Evolutionary conservation across 2,329 filamentous ascomycete genomes (phyloP), one percentile per base, ranked within the genome.

Genomic region (Botrytis pseudocinerea): DNA sequence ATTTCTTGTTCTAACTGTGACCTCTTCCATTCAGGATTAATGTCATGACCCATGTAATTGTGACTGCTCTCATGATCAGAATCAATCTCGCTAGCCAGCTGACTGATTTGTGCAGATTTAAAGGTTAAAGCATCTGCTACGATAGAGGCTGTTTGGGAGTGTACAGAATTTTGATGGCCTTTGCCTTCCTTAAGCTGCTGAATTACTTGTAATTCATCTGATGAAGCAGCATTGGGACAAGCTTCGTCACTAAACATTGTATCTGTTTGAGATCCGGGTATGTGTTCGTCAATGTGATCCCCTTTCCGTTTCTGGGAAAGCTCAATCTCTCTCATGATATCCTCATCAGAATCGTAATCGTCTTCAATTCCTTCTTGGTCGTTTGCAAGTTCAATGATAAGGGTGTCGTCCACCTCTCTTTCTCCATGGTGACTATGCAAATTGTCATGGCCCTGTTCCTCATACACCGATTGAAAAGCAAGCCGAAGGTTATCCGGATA

Each of bases 401-500:
- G 86, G 44, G 84, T 83, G 77, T 93, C 91, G 76, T 95, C 91
- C 8, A 94, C 89, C 35, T 90, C 84, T 61, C 73, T 74, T 32
- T 74, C 74, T 35, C 74, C 76, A 4, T 71, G 32, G 18, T 74
- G 71, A 69, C 77, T 62, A 42, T 74, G 25, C 35, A 61, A 48
- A 40, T n/a, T 20, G 35, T 76, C 72, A 68, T 77, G 72, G 35
- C 68, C 51, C 38, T 69, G 66, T 20, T 35, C 62, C 28, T 54
- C 73, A 44, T 60, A 70, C n/a, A 72, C 71, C 16, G 79, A 72
- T 0, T 85, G 85, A 7, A 89, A 80, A 4, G 81, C 83, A n/a
- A 83, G 83, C 25, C 83, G 80, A 35, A 94, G 82, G 65, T 89
- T 92, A 32, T 88, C 86, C 0, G 93, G 92, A 80, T 92, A 97